Percentiles rank a stretch among this genome's conserved stretches.
These are phyloP conservation scores for Lotmaria passim DNA, from an alignment of 208 protist genomes.

Conservation along the genomic window DNA sequence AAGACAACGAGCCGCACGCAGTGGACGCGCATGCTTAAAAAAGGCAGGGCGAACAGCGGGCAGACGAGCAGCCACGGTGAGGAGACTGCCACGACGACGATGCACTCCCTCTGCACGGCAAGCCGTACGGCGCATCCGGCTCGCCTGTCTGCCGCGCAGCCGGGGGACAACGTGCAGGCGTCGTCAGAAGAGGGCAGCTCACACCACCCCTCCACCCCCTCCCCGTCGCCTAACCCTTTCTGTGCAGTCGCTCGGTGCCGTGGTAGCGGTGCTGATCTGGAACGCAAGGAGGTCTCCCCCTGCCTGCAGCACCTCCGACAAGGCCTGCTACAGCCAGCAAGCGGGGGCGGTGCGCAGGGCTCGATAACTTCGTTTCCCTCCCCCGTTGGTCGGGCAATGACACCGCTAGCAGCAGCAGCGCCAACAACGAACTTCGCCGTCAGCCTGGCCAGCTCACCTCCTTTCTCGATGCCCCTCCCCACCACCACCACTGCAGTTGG, in stretches of 20 bases:
- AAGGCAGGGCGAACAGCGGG: neutral
- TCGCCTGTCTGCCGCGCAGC: neutral
- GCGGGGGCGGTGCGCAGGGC: too few relatives aligned
- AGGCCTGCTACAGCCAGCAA: neutral
- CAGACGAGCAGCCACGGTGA: neutral
- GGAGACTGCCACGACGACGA: neutral
- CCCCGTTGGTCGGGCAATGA: neutral
- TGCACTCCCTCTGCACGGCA: neutral
- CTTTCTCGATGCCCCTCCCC: neutral
- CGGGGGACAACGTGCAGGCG: neutral
- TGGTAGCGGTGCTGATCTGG: neutral
- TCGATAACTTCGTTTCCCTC: neutral
- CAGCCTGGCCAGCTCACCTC: conserved; percentile 2
- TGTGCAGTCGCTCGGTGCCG: too few relatives aligned
- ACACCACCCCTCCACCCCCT: neutral
- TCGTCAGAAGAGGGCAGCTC: neutral
- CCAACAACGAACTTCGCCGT: conserved; percentile 1
- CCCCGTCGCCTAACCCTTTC: neutral
- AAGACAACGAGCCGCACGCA: neutral
- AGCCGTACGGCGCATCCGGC: neutral
- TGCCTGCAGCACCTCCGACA: neutral
- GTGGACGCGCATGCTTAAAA: neutral
- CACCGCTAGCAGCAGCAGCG: neutral
- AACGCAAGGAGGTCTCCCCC: neutral
- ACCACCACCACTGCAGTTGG: neutral